Conservation (phyloP, 345 rosid genomes). For the Syzygium oleosum region DNA sequence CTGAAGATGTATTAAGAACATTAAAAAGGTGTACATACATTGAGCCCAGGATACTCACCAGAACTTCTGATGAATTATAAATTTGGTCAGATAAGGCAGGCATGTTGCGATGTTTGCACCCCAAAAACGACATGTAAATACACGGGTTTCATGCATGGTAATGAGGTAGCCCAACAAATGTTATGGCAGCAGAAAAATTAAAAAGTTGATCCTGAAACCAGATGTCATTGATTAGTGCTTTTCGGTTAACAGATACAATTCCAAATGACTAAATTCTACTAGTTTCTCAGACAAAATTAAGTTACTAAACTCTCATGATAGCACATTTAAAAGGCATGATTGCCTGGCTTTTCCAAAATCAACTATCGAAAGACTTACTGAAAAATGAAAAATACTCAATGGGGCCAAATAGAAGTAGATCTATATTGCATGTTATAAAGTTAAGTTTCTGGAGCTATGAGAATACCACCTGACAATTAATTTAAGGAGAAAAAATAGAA, state of each 20-base stretch:
- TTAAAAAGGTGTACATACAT: not conserved
- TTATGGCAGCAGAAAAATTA: not conserved
- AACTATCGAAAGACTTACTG: not conserved
- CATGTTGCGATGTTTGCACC: not conserved
- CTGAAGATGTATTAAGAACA: slow-evolving; percentile 24
- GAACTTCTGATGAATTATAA: not conserved
- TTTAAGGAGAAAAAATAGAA: not conserved
- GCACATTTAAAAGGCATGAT: not conserved
- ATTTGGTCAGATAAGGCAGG: not conserved
- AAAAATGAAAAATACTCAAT: not conserved
- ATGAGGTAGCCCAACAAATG: not conserved
- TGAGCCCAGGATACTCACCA: not conserved
- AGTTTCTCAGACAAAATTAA: not conserved
- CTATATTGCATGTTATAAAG: not conserved
- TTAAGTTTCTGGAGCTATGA: not conserved
- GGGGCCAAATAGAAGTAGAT: not conserved
- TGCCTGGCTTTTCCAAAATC: not conserved
- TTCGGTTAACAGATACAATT: not conserved
- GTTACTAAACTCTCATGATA: not conserved
- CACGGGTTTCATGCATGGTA: not conserved
- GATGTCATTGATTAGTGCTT: not conserved
- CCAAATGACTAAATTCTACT: not conserved
- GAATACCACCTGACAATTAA: not conserved
- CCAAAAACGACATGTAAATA: not conserved
- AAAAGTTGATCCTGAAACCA: not conserved